Base-by-base conservation (phyloP, 192 early-diverging fungal genomes). In the Backusella mclennaniae region DNA sequence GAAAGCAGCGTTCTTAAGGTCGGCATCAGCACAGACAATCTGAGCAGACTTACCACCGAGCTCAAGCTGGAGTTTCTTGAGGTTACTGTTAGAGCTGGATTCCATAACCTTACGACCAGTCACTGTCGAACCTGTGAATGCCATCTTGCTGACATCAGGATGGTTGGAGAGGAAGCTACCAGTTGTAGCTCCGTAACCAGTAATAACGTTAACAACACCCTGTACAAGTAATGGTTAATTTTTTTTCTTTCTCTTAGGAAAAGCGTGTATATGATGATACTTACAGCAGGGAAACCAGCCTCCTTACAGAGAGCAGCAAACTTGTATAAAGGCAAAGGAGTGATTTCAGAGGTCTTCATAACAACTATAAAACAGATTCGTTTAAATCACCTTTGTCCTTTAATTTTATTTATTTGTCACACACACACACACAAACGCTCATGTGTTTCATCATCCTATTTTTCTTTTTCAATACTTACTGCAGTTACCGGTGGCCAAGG, bases 131-230 rank as follows among this genome's bases (percentile, higher is more conserved):
- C 89, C 89, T 1, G 90, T 93, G 73, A 93, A 90, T 0, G 90
- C 89, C 35, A 93, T 73, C 31, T 84, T 79, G 2, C 75, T 76
- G 35, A 92, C 86, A 71, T 85, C 80, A 29, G 59, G 53, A 76
- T 92, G 90, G 67, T 78, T 71, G 39, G 88, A 85, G 15, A 92
- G 84, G 11, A 84, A 76, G 66, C 70, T 79, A 41, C 92, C 92
- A 21, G 89, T 89, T 9, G 67, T 73, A 19, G 71, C 73, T 39
- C 94, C 94, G n/a, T 80, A 85, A 59, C 95, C 95, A 83, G 94
- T 90, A 23, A 95, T 81, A 80, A 96, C 86, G 78, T 95, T 96
- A 63, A 94, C 90, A 36, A 96, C 95, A 59, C 95, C 93, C 52
- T 84, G 35, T 6, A 49, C 17, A 6, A 53, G 69, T 35, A 14